Conservation (phyloP, 2,329 filamentous ascomycete species). For the Botrytis fabae region DNA sequence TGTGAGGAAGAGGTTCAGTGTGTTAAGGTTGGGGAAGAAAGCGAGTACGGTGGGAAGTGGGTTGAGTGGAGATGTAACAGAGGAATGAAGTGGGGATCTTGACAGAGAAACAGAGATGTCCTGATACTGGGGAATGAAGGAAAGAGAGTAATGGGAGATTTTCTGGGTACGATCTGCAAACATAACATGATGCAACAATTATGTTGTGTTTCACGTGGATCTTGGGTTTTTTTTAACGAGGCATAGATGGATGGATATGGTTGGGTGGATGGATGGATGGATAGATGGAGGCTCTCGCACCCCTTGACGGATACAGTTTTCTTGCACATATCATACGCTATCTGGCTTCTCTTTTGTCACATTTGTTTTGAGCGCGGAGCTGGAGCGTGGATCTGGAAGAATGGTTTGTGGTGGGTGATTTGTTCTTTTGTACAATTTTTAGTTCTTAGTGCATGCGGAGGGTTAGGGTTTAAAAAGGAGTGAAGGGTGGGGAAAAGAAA, state of each 20-base stretch:
- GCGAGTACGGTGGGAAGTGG: constrained; percentile 40
- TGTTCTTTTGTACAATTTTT: not conserved
- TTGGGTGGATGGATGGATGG: not conserved
- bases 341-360: constrained; percentile 14
- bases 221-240: not conserved
- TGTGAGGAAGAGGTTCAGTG: constrained; percentile 40
- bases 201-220: constrained; percentile 2
- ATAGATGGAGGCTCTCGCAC: not conserved
- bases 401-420: not conserved
- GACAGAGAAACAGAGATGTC: not conserved
- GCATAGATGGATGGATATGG: not conserved
- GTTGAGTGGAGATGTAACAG: constrained; percentile 34
- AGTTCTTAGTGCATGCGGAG: not conserved
- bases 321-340: constrained; percentile 13
- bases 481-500: not conserved
- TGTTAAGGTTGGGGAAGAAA: constrained; percentile 42
- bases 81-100: constrained; percentile 8
- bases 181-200: not conserved
- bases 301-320: constrained; percentile 1
- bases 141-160: not conserved
- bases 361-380: not conserved
- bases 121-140: not conserved
- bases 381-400: constrained; percentile 2
- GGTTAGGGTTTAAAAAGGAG: not conserved
- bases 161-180: constrained; percentile 11